A percentile compares a stretch with the other conserved stretches of the same genome.
Conservation (phyloP, 2,329 filamentous ascomycete genomes). For the Neonectria punicea region DNA sequence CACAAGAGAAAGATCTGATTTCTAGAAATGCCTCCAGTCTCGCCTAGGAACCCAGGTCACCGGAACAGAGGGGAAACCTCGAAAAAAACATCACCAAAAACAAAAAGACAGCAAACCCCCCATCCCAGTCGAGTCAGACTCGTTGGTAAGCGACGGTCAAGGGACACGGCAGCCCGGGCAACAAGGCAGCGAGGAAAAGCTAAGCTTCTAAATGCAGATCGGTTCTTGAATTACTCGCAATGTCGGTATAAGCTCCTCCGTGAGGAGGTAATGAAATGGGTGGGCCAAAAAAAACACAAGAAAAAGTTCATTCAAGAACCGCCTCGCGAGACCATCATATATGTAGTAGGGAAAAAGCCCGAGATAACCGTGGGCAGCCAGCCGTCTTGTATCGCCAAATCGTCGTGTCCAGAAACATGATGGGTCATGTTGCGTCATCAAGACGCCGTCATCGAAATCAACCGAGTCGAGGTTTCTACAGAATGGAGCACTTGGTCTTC, state of each 20-base stretch:
- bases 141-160: background rate
- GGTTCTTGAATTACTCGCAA: conserved; percentile 45
- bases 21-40: background rate
- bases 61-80: background rate
- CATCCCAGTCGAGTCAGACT: background rate
- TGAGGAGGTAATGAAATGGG: conserved; percentile 40
- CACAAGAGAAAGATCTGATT: background rate
- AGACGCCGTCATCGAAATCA: conserved; percentile 38
- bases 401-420: conserved; percentile 38
- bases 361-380: conserved; percentile 39
- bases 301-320: conserved; percentile 46
- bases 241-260: conserved; percentile 43
- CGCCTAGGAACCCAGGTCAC: background rate
- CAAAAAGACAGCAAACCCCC: background rate
- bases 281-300: conserved; percentile 35
- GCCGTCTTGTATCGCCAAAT: conserved; percentile 43
- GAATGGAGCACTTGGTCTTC: conserved; percentile 75
- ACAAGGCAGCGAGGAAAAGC: conserved; percentile 10
- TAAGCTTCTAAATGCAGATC: conserved; percentile 26
- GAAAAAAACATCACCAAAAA: background rate
- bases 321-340: conserved; percentile 43
- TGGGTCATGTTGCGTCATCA: conserved; percentile 38
- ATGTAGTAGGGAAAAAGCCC: conserved; percentile 37
- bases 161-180: background rate
- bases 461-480: conserved; percentile 58